Percentiles rank a stretch among this genome's conserved stretches.
These are phyloP conservation scores for Gossypium davidsonii DNA, from an alignment of 441 rosid genomes.

Conservation along the genomic window DNA sequence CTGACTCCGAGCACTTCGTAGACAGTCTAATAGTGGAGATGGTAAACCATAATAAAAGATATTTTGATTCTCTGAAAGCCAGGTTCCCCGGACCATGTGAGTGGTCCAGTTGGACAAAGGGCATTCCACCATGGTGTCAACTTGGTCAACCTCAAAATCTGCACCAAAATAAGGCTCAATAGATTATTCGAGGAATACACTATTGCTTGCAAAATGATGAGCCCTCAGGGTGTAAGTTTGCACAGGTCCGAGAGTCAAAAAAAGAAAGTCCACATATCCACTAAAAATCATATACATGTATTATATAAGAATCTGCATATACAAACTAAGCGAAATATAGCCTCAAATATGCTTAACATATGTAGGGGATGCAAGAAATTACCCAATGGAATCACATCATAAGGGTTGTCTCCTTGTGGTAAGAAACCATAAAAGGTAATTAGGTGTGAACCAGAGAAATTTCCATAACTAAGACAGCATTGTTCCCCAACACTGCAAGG, in stretches of 20 bases:
- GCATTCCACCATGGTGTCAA: slow-evolving; percentile 33
- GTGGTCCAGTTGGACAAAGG: slow-evolving; percentile 37
- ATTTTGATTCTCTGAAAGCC: slow-evolving; percentile 62
- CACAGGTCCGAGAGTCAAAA: background rate
- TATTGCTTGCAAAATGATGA: background rate
- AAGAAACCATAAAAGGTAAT: slow-evolving; percentile 81
- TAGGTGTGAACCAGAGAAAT: slow-evolving; percentile 71
- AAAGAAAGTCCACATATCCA: background rate
- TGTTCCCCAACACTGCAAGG: slow-evolving; percentile 68
- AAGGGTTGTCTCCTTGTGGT: slow-evolving; percentile 71
- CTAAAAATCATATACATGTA: background rate
- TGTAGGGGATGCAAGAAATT: slow-evolving; percentile 17
- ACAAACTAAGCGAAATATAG: background rate
- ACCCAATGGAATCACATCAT: slow-evolving; percentile 82
- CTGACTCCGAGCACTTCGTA: slow-evolving; percentile 45
- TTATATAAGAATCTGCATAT: background rate
- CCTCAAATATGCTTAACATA: background rate
- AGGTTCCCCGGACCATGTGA: slow-evolving; percentile 93
- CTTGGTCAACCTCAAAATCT: slow-evolving; percentile 60
- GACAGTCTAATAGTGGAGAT: slow-evolving; percentile 58
- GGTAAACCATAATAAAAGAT: slow-evolving; percentile 82
- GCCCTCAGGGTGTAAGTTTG: background rate
- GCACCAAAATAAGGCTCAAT: slow-evolving; percentile 21
- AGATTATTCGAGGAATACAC: slow-evolving; percentile 4
- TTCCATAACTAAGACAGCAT: slow-evolving; percentile 87